These are phyloP conservation scores for Plectosphaerella cucumerina DNA, from an alignment of 2,329 filamentous ascomycete genomes.

Conservation along the genomic window DNA sequence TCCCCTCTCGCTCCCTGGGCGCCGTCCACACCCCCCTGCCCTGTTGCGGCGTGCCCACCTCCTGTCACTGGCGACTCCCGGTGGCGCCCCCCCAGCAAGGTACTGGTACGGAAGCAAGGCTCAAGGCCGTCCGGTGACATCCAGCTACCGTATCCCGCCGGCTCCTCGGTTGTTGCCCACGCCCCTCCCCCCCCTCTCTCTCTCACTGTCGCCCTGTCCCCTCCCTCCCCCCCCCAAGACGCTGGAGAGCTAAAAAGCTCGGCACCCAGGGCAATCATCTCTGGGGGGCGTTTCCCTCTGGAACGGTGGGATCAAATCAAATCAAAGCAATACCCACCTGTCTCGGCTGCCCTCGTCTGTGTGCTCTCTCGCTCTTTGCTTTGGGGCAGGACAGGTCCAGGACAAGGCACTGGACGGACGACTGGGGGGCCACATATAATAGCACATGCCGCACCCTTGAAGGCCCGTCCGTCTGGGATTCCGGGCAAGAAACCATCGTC, in stretches of 20 bases:
- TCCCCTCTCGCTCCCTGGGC: no score
- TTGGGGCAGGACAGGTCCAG: not conserved
- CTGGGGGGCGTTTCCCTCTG: not conserved
- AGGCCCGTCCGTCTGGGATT: not conserved
- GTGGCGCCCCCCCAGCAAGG: not conserved
- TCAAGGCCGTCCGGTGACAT: no score
- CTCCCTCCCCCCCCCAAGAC: not conserved
- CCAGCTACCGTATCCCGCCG: no score
- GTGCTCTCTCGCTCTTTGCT: no score
- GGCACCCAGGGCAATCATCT: not conserved
- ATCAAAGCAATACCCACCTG: not conserved
- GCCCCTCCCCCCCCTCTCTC: not conserved
- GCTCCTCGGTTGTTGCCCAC: not conserved
- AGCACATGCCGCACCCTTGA: not conserved
- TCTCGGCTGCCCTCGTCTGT: no score
- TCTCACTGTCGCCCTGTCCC: no score
- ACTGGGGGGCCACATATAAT: not conserved
- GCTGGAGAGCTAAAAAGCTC: not conserved
- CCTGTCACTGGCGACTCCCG: no score
- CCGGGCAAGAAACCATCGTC: not conserved
- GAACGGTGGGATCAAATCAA: not conserved
- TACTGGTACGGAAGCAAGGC: not conserved
- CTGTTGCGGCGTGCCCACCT: no score
- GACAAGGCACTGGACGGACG: not conserved
- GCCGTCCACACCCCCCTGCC: no score